These are phyloP conservation scores for Boletellus sp. DNA, from an alignment of 768 basidiomycete species.

Conservation along the genomic window DNA sequence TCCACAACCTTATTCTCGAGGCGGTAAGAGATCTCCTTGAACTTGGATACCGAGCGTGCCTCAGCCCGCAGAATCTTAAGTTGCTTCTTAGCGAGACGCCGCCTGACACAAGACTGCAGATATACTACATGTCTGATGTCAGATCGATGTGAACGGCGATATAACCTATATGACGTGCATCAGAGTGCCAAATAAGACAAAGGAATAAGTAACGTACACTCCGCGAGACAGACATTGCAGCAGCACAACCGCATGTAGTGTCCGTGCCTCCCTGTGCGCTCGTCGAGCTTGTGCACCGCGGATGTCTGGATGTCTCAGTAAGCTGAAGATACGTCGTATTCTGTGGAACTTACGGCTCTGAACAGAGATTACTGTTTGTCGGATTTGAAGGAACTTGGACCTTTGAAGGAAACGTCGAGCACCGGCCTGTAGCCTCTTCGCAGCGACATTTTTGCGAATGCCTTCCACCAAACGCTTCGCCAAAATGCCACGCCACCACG, in stretches of 20 bases:
- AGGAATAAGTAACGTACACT: constrained; percentile 54
- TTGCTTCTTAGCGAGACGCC: constrained; percentile 81
- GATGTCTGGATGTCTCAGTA: constrained; percentile 44
- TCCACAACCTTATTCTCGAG: constrained; percentile 99
- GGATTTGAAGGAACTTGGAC: constrained; percentile 60
- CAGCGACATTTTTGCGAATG: constrained; percentile 71
- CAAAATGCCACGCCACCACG: constrained; percentile 89
- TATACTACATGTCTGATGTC: constrained; percentile 75
- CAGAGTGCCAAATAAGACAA: neutral
- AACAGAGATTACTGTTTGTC: constrained; percentile 60
- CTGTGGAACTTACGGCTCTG: constrained; percentile 72
- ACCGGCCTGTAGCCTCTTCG: constrained; percentile 70
- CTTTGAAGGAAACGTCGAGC: constrained; percentile 73
- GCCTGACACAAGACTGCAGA: constrained; percentile 89
- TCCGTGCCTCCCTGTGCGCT: constrained; percentile 53
- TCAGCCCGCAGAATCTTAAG: constrained; percentile 82
- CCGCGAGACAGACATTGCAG: constrained; percentile 88
- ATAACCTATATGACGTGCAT: constrained; percentile 39
- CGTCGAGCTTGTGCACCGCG: constrained; percentile 73
- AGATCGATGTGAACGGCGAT: constrained; percentile 49
- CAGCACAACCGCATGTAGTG: constrained; percentile 56
- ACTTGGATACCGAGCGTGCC: constrained; percentile 95
- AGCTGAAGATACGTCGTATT: neutral
- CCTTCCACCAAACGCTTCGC: constrained; percentile 68
- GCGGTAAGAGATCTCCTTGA: constrained; percentile 97